phyloP scores from a whole-genome alignment of 2,329 filamentous ascomycete species.

The Eutypella sp. region DNA sequence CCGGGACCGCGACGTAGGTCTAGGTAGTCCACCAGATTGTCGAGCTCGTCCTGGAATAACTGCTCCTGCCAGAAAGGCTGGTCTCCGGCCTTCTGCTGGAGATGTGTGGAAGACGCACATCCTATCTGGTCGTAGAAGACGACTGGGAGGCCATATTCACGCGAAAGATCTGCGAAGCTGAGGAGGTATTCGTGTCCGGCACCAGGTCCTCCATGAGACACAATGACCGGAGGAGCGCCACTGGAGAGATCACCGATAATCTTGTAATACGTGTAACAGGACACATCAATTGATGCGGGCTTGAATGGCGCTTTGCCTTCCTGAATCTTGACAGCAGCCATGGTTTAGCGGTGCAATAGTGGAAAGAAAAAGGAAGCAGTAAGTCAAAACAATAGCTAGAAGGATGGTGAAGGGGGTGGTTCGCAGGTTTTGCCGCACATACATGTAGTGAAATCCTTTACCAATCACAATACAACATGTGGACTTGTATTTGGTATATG shows the following conservation, averaged over 20 bases:
- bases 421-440: too few relatives aligned
- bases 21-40: background rate
- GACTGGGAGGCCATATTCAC: background rate
- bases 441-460: too few relatives aligned
- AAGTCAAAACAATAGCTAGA: too few relatives aligned
- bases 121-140: background rate
- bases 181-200: background rate
- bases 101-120: background rate
- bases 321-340: background rate
- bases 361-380: too few relatives aligned
- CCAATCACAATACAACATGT: too few relatives aligned
- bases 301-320: background rate
- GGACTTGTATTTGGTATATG: too few relatives aligned
- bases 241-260: background rate
- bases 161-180: background rate
- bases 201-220: background rate
- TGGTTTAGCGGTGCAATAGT: too few relatives aligned
- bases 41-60: background rate
- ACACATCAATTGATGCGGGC: background rate
- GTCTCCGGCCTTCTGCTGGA: background rate
- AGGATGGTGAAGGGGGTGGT: too few relatives aligned
- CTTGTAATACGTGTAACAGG: background rate
- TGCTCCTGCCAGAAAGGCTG: background rate
- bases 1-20: background rate
- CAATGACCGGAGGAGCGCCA: background rate